Evolutionary conservation across 202 grass and related monocot genomes (phyloP).

Genomic region (Carex arenaria): DNA sequence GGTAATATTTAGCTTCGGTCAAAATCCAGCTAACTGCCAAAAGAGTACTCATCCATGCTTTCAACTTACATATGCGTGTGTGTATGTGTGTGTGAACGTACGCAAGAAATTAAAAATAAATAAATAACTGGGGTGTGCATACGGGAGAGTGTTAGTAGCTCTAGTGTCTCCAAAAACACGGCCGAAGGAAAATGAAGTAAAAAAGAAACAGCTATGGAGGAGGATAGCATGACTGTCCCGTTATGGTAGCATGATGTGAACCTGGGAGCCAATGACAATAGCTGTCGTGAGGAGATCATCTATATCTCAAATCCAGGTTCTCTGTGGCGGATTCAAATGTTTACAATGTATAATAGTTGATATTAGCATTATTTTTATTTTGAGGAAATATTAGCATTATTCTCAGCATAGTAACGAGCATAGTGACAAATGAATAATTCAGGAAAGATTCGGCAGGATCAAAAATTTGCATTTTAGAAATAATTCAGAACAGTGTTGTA

Average conservation of each 20-base stretch:
- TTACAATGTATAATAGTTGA: background rate
- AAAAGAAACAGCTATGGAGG: constrained; percentile 1
- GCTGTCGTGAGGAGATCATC: constrained; percentile 31
- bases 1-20: background rate
- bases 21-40: background rate
- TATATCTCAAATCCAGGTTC: background rate
- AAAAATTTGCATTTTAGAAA: too few species aligned
- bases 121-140: background rate
- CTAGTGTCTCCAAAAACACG: background rate
- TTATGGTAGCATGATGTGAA: constrained; percentile 30
- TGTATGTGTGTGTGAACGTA: background rate
- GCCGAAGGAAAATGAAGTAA: background rate
- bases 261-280: constrained; percentile 30
- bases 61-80: background rate
- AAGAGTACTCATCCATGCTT: background rate
- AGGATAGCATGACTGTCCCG: constrained; percentile 25
- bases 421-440: too few species aligned
- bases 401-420: too few species aligned
- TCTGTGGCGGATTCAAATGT: background rate
- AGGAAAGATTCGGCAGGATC: too few species aligned
- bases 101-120: background rate
- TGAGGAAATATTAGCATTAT: too few species aligned
- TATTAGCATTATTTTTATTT: background rate
- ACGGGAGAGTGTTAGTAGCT: background rate
- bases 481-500: too few species aligned